Evolutionary conservation across 805 yeast species (phyloP).

Genomic region (Metschnikowia picachoensis): DNA sequence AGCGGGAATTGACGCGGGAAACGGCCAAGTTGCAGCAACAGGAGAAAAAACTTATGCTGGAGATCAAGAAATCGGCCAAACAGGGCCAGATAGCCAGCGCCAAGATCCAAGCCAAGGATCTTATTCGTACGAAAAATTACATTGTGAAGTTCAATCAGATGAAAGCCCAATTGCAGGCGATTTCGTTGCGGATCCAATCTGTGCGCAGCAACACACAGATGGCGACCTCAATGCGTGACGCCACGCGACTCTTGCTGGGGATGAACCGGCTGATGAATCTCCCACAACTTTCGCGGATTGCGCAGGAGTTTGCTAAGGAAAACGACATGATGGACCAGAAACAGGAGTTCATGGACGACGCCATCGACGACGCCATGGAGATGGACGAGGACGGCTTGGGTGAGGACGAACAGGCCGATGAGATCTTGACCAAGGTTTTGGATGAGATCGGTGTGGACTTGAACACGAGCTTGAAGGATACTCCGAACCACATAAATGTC

Average conservation of each 20-base stretch:
- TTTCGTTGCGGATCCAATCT: conserved; percentile 84
- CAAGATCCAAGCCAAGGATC: conserved; percentile 92
- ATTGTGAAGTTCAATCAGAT: conserved; percentile 85
- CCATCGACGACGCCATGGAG: conserved; percentile 94
- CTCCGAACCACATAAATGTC: conserved; percentile 35
- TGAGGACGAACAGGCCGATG: conserved; percentile 87
- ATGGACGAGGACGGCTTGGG: conserved; percentile 69
- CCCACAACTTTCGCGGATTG: conserved; percentile 82
- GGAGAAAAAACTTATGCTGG: conserved; percentile 81
- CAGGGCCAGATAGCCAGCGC: conserved; percentile 85
- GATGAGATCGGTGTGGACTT: conserved; percentile 96
- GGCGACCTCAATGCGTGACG: conserved; percentile 93
- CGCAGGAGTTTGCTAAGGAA: conserved; percentile 93
- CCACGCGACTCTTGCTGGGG: conserved; percentile 76
- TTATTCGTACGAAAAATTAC: conserved; percentile 81
- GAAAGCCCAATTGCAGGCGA: conserved; percentile 95
- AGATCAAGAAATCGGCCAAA: conserved; percentile 89
- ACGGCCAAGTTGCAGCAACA: conserved; percentile 81
- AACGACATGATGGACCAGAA: conserved; percentile 97
- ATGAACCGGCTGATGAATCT: conserved; percentile 90
- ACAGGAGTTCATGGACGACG: conserved; percentile 98
- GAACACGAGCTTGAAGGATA: conserved; percentile 44
- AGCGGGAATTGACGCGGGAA: conserved; percentile 88
- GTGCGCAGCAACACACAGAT: conserved; percentile 93
- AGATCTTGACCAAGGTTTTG: conserved; percentile 82